Conservation (phyloP, 257 asterid genomes). For the Gentiana macrophylla region DNA sequence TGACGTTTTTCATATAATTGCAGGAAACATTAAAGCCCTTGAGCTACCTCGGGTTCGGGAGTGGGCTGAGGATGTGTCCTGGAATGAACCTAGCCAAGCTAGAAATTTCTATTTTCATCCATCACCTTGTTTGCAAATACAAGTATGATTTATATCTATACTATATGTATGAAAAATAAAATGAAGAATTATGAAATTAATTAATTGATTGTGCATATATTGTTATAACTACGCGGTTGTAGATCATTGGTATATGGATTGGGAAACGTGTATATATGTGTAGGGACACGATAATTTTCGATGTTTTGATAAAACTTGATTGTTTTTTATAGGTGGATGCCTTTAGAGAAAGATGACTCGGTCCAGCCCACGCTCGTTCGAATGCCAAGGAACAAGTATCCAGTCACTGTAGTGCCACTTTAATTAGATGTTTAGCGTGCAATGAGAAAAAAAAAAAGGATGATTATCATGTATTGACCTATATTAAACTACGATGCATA, state of each 20-base stretch:
- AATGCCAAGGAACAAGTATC: conserved; percentile 83
- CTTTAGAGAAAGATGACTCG: conserved; percentile 47
- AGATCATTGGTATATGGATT: no score
- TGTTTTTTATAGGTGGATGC: conserved; percentile 56
- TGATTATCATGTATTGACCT: no score
- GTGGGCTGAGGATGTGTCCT: conserved; percentile 88
- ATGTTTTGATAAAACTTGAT: background rate
- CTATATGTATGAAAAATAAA: no score
- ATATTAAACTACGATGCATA: no score
- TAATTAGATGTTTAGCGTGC: conserved; percentile 12
- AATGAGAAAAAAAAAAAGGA: no score
- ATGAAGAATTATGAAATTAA: background rate
- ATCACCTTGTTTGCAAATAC: conserved; percentile 77
- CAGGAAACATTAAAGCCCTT: conserved; percentile 63
- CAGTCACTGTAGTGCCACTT: conserved; percentile 48
- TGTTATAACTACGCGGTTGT: no score
- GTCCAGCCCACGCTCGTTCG: conserved; percentile 75
- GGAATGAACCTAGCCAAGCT: conserved; percentile 86
- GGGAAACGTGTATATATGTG: no score
- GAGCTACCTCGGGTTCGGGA: conserved; percentile 83
- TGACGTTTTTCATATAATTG: conserved; percentile 5
- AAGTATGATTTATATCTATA: conserved; percentile 22
- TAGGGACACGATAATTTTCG: no score
- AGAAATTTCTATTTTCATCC: conserved; percentile 66
- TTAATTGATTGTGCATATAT: no score